These are phyloP conservation scores for Parafenestella ontariensis DNA, from an alignment of 2,329 filamentous ascomycete species.

Conservation along the genomic window DNA sequence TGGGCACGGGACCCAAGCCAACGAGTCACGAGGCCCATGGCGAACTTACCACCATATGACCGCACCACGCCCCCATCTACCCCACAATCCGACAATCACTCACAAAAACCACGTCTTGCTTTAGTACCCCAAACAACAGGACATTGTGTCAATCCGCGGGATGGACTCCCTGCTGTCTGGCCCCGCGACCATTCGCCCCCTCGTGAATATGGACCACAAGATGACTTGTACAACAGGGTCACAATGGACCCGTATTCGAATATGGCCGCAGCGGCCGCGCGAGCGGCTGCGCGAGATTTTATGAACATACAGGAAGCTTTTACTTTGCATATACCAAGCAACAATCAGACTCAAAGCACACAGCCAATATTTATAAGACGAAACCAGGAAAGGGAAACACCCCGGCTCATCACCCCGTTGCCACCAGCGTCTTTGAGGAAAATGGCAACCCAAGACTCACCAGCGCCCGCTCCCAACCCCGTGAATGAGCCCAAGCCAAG, in stretches of 20 bases:
- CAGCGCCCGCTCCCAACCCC: not conserved
- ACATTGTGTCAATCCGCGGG: not conserved
- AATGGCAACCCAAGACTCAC: not conserved
- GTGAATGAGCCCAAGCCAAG: not conserved
- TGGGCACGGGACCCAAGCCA: slow-evolving; percentile 11
- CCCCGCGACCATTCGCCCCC: slow-evolving; percentile 13
- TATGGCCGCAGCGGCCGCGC: too few relatives aligned
- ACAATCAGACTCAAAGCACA: not conserved
- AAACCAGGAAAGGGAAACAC: not conserved
- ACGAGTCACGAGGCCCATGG: slow-evolving; percentile 19
- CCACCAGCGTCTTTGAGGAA: not conserved
- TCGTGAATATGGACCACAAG: slow-evolving; percentile 17
- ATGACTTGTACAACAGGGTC: slow-evolving; percentile 15
- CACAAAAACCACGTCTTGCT: not conserved
- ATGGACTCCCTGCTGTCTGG: slow-evolving; percentile 8
- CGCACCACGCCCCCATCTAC: slow-evolving; percentile 13
- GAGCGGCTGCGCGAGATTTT: not conserved
- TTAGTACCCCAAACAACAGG: not conserved
- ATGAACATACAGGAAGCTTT: not conserved
- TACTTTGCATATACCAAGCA: not conserved
- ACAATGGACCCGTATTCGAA: slow-evolving; percentile 8
- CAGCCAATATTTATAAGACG: not conserved
- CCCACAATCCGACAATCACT: not conserved
- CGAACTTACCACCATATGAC: slow-evolving; percentile 16
- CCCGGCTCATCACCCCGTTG: not conserved